Base-by-base conservation (phyloP, 2,329 filamentous ascomycete genomes). In the Penicillium freii region DNA sequence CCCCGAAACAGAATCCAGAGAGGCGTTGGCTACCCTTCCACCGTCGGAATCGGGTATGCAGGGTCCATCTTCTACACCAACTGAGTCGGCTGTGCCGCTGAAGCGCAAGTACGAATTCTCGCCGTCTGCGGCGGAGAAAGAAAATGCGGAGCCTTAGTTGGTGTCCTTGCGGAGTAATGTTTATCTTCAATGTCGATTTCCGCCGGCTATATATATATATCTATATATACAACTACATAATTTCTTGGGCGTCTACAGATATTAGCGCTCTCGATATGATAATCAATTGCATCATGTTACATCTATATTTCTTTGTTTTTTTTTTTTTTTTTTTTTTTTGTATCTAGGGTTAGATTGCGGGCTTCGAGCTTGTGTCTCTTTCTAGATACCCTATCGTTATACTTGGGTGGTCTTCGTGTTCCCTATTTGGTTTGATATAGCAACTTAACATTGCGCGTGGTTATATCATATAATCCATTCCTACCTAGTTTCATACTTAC, bases 21-120 rank as follows among this genome's bases (percentile, higher is more conserved):
- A 69, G 45, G 61, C 61, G 17, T 48, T 65, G 15, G 55, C 65
- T 17, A 54, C 69, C 0, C 54, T 65, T 13, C 56, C 65, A 4
- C 56, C 67, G 27, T 64, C 64, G 1, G 69, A 71, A 42, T 46
- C 63, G 7, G 45, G 58, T n/a, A 56, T 60, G 1, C 69, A 65
- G 44, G 58, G 59, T 21, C 63, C 55, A 3, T 58, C 54, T 0
- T 59, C 58, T 21, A 38, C 57, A 9, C 40, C 56, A 6, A 57
- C 44, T 36, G 65, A 66, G 42, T 59, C 60, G 25, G 52, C 61
- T 39, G 53, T 66, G 11, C 62, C 64, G 2, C 44, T 53, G 10
- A 66, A 67, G 51, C 59, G 66, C n/a, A 63, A 66, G 56, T 65
- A 62, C 29, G 61, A 67, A 39, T 61, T 61, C 38, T 59, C 64